phyloP scores from a whole-genome alignment of 306 rosid genomes.

The Medicago truncatula region MtrunA17r5.0-ANR NC_053049.1:37817001-37817500 shows the following conservation, averaged over 20 bases:
- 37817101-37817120: too few species aligned
- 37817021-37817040: too few species aligned
- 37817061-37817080: too few species aligned
- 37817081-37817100: too few species aligned
- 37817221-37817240: neutral
- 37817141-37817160: too few species aligned
- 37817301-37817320: neutral
- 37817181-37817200: too few species aligned
- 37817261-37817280: constrained; percentile 18
- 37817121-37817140: too few species aligned
- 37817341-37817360: neutral
- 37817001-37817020: too few species aligned
- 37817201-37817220: too few species aligned
- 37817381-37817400: constrained; percentile 39
- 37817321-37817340: neutral
- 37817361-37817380: constrained; percentile 30
- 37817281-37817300: constrained; percentile 12
- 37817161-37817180: too few species aligned
- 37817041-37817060: too few species aligned
- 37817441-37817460: neutral
- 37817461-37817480: constrained; percentile 1
- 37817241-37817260: constrained; percentile 3
- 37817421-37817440: constrained; percentile 34
- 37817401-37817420: constrained; percentile 28
- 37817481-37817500: neutral